phyloP scores from a whole-genome alignment of 148 eudicot genomes.

The Gaultheria prostrata region DNA sequence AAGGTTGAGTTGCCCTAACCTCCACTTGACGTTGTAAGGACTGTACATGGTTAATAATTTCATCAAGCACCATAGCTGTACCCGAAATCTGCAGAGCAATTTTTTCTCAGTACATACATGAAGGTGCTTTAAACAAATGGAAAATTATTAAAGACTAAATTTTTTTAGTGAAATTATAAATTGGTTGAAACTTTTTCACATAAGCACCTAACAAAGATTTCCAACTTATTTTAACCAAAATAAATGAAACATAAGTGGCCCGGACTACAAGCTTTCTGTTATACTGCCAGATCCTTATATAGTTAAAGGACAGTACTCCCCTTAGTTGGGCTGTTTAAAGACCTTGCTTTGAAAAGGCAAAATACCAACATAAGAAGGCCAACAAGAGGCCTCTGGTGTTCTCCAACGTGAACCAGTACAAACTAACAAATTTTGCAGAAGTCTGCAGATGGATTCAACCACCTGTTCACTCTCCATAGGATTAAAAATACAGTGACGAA shows the following conservation, averaged over 20 bases:
- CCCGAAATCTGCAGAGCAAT: slow-evolving; percentile 74
- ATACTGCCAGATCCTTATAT: not conserved
- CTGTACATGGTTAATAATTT: slow-evolving; percentile 95
- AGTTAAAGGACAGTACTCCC: not conserved
- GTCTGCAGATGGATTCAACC: not conserved
- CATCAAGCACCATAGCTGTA: slow-evolving; percentile 92
- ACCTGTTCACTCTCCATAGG: not conserved
- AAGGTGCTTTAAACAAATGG: not conserved
- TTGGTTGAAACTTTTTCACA: not conserved
- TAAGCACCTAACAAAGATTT: not conserved
- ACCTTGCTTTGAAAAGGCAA: not conserved
- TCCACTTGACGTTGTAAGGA: slow-evolving; percentile 95
- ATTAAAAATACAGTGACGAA: not conserved
- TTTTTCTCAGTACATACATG: not conserved
- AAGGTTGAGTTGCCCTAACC: slow-evolving; percentile 37
- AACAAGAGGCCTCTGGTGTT: not conserved
- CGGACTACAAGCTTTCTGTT: not conserved
- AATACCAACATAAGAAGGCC: not conserved
- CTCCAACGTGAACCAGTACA: not conserved
- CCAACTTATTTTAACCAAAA: not conserved
- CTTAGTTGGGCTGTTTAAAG: slow-evolving; percentile 2
- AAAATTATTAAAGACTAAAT: not conserved
- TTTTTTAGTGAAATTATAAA: not conserved
- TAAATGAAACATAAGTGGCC: not conserved
- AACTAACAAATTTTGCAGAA: not conserved